Percentiles rank a stretch among this genome's conserved stretches.
Conservation (phyloP, 2,329 filamentous ascomycete species). For the Aspergillus sp. region DNA sequence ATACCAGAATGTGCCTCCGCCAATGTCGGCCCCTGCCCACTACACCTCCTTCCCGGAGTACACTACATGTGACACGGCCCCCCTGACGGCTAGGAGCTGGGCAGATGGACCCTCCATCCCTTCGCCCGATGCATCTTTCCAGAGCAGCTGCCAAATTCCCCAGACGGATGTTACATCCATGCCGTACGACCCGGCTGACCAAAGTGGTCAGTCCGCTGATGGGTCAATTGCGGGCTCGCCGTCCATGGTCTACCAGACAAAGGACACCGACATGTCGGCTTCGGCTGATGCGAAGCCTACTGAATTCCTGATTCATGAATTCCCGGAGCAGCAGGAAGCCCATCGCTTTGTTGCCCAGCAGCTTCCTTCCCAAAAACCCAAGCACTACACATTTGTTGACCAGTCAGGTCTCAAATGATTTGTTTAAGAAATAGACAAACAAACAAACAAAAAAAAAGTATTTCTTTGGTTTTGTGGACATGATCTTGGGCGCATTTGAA, state of each 20-base stretch:
- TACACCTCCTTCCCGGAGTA: slow-evolving; percentile 40
- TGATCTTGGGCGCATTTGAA: neutral
- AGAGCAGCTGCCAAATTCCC: slow-evolving; percentile 27
- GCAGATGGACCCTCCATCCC: slow-evolving; percentile 33
- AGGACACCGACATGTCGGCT: slow-evolving; percentile 24
- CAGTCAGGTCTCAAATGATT: slow-evolving; percentile 38
- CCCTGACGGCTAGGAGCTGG: slow-evolving; percentile 39
- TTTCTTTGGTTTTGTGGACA: neutral
- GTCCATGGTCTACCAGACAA: slow-evolving; percentile 25
- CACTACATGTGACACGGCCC: slow-evolving; percentile 30
- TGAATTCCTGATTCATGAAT: slow-evolving; percentile 42
- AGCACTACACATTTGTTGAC: slow-evolving; percentile 39
- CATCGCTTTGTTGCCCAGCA: slow-evolving; percentile 40
- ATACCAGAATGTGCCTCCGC: slow-evolving; percentile 33
- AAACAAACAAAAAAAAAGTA: slow-evolving; percentile 5
- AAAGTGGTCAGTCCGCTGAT: slow-evolving; percentile 23
- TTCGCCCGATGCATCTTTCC: slow-evolving; percentile 36
- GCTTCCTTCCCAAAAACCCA: slow-evolving; percentile 35
- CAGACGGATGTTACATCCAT: slow-evolving; percentile 33
- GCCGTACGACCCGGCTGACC: slow-evolving; percentile 31
- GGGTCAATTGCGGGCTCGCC: slow-evolving; percentile 26
- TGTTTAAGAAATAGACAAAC: slow-evolving; percentile 8
- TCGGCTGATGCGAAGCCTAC: slow-evolving; percentile 28
- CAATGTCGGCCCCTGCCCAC: slow-evolving; percentile 41
- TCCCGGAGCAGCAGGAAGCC: slow-evolving; percentile 40